Percentiles rank a stretch among this genome's conserved stretches.
phyloP scores from a whole-genome alignment of 1,284 basidiomycete species.

The Sphagnurus paluster region DNA sequence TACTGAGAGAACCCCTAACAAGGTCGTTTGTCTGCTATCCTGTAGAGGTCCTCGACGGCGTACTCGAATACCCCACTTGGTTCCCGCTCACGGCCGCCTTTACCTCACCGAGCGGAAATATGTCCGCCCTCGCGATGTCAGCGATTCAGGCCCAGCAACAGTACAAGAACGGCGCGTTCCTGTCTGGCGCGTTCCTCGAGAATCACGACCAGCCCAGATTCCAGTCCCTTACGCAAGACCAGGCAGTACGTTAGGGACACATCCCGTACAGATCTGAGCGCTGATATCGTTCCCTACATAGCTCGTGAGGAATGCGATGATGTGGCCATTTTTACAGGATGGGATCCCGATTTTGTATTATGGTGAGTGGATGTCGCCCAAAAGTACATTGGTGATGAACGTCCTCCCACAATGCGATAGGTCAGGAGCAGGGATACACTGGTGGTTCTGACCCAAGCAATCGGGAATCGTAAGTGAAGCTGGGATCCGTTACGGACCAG shows the following conservation, averaged over 20 bases:
- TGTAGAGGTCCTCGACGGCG: constrained; percentile 44
- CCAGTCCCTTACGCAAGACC: constrained; percentile 49
- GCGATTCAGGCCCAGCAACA: constrained; percentile 43
- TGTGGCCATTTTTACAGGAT: constrained; percentile 52
- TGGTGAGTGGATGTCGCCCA: too few relatives aligned
- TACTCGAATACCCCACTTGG: constrained; percentile 71
- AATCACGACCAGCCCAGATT: constrained; percentile 80
- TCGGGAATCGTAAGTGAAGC: constrained; percentile 63
- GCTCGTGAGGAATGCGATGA: constrained; percentile 49
- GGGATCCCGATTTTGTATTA: constrained; percentile 74
- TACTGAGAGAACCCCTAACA: not conserved
- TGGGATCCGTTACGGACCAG: not conserved
- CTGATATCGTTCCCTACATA: too few relatives aligned
- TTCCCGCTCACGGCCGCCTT: constrained; percentile 63
- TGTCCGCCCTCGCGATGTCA: constrained; percentile 50
- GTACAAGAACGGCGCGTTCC: constrained; percentile 47
- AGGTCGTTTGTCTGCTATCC: too few relatives aligned
- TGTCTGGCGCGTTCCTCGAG: constrained; percentile 77
- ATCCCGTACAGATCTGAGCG: too few relatives aligned
- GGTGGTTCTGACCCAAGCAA: constrained; percentile 57
- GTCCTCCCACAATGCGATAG: too few relatives aligned
- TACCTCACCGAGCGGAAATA: constrained; percentile 47
- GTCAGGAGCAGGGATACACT: constrained; percentile 67
- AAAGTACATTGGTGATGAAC: too few relatives aligned
- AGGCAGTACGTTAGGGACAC: too few relatives aligned